These are phyloP conservation scores for Globisporangium paddicum DNA, from an alignment of 352 stramenopile species.

Conservation along the genomic window DNA sequence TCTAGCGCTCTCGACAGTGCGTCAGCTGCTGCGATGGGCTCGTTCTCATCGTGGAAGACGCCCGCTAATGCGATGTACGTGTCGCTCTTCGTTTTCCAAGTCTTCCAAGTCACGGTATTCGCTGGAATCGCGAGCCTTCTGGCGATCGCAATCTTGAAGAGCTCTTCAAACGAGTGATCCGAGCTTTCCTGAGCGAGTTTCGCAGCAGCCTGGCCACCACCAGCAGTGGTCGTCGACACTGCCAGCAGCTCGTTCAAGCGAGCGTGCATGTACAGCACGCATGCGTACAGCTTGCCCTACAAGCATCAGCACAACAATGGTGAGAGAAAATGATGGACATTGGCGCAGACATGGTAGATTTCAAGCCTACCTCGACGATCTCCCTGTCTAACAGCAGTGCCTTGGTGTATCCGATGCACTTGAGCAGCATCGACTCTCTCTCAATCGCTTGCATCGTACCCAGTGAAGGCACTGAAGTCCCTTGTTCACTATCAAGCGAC, in stretches of 20 bases:
- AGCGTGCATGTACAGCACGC: slow-evolving; percentile 60
- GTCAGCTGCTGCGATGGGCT: slow-evolving; percentile 48
- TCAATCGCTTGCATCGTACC: slow-evolving; percentile 8
- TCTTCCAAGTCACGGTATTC: slow-evolving; percentile 22
- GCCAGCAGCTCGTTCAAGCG: slow-evolving; percentile 53
- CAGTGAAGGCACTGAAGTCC: not conserved
- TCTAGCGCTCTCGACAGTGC: slow-evolving; percentile 47
- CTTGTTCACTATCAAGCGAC: not conserved
- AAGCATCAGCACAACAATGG: not conserved
- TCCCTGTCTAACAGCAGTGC: slow-evolving; percentile 35
- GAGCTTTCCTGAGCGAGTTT: slow-evolving; percentile 21
- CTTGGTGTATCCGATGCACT: slow-evolving; percentile 54
- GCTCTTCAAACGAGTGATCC: slow-evolving; percentile 46
- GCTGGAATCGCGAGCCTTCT: slow-evolving; percentile 2
- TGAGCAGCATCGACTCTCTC: slow-evolving; percentile 28
- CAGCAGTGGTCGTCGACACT: slow-evolving; percentile 13
- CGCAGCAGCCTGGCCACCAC: slow-evolving; percentile 7
- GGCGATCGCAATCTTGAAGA: slow-evolving; percentile 21
- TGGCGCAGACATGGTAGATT: not conserved
- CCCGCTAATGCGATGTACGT: slow-evolving; percentile 46
- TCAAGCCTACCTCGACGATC: slow-evolving; percentile 22
- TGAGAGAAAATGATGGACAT: not conserved
- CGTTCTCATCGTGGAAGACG: slow-evolving; percentile 36
- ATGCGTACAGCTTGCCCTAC: slow-evolving; percentile 28
- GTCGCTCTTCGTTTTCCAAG: slow-evolving; percentile 33